Base-by-base conservation (phyloP, 441 rosid genomes). In the Pelargonium citronellum region DNA sequence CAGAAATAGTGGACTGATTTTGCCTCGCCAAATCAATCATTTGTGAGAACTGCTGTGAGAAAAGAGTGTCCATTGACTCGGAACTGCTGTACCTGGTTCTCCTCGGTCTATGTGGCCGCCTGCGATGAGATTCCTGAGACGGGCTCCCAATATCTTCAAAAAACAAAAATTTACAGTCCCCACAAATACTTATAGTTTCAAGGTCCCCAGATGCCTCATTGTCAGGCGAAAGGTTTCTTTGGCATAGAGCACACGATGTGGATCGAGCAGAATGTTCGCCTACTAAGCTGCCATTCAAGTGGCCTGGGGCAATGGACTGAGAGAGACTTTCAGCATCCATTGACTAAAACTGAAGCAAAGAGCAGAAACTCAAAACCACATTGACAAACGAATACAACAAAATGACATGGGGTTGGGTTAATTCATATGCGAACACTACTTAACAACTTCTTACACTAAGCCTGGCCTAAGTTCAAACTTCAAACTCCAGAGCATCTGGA, bases 121-220 rank as follows among this genome's bases (percentile, higher is more conserved):
- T 79, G 63, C 67, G 79, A 78, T 49, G 67, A 60, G 81, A 78
- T 74, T 77, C 82, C 68, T 61, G 85, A 0, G 75, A 34, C 12
- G 91, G 84, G 64, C 81, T 83, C 77, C 80, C 87, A 69, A 74
- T 78, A 83, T 85, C 91, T 84, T 93, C 93, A 20, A 86, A 89
- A 67, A 86, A 83, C 80, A 87, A 76, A 78, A 89, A 91, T 69
- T 91, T 88, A 75, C 98, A 93, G 82, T 88, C 95, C 70, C 88
- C 87, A 43, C 98, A 93, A 41, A 91, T 75, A 79, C 75, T 80
- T 37, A 80, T 67, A 62, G 75, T 72, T 77, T 87, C 92, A 67
- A 68, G 79, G 70, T 82, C 84, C 11, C 71, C 74, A 34, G 46
- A 19, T 37, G 77, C 73, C 66, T 83, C 90, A 71, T 70, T 78